Percentiles rank a stretch among this genome's conserved stretches.
phyloP scores from a whole-genome alignment of 2,329 filamentous ascomycete species.

The Beauveria brongniartii region DNA sequence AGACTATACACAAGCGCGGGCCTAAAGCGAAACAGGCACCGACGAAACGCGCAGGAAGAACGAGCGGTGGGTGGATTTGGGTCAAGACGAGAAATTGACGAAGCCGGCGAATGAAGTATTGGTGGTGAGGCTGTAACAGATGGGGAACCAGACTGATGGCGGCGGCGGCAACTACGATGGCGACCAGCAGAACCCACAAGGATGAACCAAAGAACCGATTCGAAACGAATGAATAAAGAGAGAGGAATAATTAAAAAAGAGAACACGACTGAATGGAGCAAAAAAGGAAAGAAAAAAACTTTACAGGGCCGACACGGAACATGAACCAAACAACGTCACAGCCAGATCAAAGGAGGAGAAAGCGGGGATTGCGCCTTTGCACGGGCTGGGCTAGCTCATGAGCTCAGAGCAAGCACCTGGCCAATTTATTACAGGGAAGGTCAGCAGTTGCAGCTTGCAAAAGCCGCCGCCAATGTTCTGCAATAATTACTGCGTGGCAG shows the following conservation, averaged over 20 bases:
- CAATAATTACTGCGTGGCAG: no score
- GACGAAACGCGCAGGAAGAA: neutral
- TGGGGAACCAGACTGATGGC: neutral
- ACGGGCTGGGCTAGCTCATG: neutral
- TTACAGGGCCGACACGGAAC: neutral
- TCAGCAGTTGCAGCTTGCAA: no score
- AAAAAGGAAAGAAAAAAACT: neutral
- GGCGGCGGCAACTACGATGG: neutral
- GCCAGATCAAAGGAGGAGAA: slow-evolving; percentile 10
- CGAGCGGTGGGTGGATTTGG: neutral
- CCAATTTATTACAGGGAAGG: slow-evolving; percentile 1
- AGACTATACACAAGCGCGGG: slow-evolving; percentile 2
- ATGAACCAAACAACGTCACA: slow-evolving; percentile 7
- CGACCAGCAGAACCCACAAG: neutral
- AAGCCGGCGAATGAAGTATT: neutral
- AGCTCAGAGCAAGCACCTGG: neutral
- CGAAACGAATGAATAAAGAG: neutral
- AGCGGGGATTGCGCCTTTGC: slow-evolving; percentile 5
- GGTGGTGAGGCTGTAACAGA: slow-evolving; percentile 1
- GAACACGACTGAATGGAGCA: neutral
- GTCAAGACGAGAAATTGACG: neutral
- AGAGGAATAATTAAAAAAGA: neutral
- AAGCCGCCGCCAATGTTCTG: no score
- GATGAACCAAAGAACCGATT: neutral
- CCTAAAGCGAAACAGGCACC: slow-evolving; percentile 5